Conservation (phyloP, 2,329 filamentous ascomycete genomes). For the Arthrobotrys conoides region DNA sequence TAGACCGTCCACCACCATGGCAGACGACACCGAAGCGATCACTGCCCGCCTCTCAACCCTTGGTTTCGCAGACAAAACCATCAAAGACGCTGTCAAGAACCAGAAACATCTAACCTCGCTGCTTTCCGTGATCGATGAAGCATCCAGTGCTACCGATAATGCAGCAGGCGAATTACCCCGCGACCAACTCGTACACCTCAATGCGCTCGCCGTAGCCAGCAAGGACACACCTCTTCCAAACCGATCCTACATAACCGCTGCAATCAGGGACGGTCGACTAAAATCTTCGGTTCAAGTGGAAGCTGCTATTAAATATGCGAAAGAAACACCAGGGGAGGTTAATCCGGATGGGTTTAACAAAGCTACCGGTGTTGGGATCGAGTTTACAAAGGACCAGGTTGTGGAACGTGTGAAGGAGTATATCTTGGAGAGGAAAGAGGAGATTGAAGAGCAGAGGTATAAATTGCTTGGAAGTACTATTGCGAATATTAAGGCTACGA, state of each 20-base stretch:
- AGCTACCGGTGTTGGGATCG: conserved; percentile 62
- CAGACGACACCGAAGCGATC: conserved; percentile 59
- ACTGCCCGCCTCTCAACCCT: conserved; percentile 61
- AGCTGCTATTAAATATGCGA: conserved; percentile 63
- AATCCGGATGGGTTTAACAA: conserved; percentile 57
- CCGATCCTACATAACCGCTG: conserved; percentile 62
- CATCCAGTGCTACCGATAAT: conserved; percentile 30
- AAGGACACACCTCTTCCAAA: conserved; percentile 57
- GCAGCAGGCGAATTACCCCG: conserved; percentile 42
- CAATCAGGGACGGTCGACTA: conserved; percentile 61
- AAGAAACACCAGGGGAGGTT: conserved; percentile 57
- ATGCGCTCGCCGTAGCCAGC: conserved; percentile 62
- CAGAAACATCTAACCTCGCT: conserved; percentile 63
- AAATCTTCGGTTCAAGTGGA: conserved; percentile 63
- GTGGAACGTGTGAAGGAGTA: conserved; percentile 60
- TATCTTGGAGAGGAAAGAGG: conserved; percentile 60
- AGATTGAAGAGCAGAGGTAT: conserved; percentile 63
- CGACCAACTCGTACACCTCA: conserved; percentile 58
- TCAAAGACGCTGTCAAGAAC: conserved; percentile 64
- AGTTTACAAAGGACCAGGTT: conserved; percentile 61
- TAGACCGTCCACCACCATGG: conserved; percentile 53
- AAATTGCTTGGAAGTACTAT: conserved; percentile 62
- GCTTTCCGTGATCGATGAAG: conserved; percentile 62
- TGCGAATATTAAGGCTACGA: conserved; percentile 62
- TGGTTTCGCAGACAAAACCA: conserved; percentile 63